Percentiles rank a stretch among this genome's conserved stretches.
phyloP scores from a whole-genome alignment of 441 rosid genomes.

The Populus hybrid region DNA sequence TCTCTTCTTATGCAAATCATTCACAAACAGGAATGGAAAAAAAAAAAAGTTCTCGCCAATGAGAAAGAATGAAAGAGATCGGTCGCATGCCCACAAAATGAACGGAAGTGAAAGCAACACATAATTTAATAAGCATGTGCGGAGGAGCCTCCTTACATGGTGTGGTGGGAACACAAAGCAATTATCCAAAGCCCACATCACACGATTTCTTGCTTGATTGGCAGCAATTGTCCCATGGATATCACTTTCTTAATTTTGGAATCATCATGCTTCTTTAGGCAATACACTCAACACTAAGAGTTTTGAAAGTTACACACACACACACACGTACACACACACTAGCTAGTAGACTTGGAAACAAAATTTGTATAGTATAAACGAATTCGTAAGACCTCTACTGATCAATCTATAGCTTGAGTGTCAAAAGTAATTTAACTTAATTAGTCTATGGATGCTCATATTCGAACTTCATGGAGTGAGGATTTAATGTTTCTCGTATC shows the following conservation, averaged over 20 bases:
- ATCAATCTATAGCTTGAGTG: not conserved
- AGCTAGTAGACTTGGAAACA: not conserved
- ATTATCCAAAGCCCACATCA: conserved; percentile 1
- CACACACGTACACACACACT: too few species aligned
- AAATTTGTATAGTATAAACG: not conserved
- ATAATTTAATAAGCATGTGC: conserved; percentile 11
- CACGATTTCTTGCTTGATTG: conserved; percentile 2
- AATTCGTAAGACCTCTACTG: not conserved
- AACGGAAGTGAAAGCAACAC: not conserved
- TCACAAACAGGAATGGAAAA: not conserved
- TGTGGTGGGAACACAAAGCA: conserved; percentile 16
- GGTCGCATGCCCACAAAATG: not conserved
- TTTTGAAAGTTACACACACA: too few species aligned
- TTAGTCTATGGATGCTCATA: not conserved
- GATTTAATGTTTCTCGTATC: not conserved
- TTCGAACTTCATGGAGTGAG: not conserved
- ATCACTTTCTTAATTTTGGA: conserved; percentile 1
- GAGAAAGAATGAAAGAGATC: not conserved
- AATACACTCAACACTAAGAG: too few species aligned
- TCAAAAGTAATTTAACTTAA: not conserved
- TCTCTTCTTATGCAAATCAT: not conserved
- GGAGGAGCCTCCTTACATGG: conserved; percentile 9
- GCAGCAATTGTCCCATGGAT: not conserved
- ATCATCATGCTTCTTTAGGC: not conserved
- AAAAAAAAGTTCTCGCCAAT: not conserved